These are phyloP conservation scores for Neofusicoccum ribis DNA, from an alignment of 2,329 filamentous ascomycete species.

Conservation along the genomic window DNA sequence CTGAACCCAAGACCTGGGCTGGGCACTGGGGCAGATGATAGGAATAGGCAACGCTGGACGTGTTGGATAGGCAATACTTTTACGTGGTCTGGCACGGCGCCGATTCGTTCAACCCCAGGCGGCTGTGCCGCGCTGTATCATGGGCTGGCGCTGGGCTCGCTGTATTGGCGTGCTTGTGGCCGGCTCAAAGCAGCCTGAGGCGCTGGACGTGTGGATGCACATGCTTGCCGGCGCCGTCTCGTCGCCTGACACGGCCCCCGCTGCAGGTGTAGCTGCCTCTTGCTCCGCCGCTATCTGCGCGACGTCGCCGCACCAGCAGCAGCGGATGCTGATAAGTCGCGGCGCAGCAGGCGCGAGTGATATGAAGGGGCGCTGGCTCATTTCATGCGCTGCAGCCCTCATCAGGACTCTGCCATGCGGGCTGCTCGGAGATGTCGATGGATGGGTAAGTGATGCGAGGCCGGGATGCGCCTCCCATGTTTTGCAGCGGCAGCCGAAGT, in stretches of 20 bases:
- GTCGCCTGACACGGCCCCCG: background rate
- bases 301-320: background rate
- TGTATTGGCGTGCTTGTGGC: background rate
- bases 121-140: background rate
- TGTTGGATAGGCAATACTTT: background rate
- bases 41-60: background rate
- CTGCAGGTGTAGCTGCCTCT: background rate
- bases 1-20: conserved; percentile 8
- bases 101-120: background rate
- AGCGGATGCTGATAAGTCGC: background rate
- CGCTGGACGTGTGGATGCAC: background rate
- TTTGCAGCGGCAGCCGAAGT: background rate
- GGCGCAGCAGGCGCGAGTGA: background rate
- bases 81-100: background rate
- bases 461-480: background rate
- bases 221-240: too few species aligned
- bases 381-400: background rate
- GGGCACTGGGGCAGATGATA: background rate
- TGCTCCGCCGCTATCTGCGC: background rate
- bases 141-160: background rate
- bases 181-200: background rate
- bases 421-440: background rate
- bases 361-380: background rate
- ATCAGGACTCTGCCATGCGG: background rate
- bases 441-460: background rate